These are phyloP conservation scores for Backusella luteola DNA, from an alignment of 192 early-diverging fungal genomes.

Conservation along the genomic window DNA sequence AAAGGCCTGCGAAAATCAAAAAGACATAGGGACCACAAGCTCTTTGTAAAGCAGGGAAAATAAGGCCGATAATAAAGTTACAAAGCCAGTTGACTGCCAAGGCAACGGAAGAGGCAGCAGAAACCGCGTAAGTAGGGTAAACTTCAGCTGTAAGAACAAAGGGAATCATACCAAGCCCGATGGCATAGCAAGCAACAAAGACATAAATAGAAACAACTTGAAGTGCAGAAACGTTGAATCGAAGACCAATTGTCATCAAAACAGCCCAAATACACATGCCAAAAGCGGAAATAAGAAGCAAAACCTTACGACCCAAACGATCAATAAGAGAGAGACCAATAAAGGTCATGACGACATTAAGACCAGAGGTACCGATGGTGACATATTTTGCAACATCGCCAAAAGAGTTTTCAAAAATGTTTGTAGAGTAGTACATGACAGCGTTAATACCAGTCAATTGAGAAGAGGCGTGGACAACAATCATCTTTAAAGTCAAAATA, in stretches of 20 bases:
- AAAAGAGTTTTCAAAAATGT: constrained; percentile 59
- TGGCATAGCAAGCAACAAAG: constrained; percentile 54
- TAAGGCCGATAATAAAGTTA: constrained; percentile 51
- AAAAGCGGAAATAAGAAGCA: constrained; percentile 52
- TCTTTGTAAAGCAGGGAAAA: constrained; percentile 42
- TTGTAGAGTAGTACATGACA: constrained; percentile 62
- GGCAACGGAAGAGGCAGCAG: constrained; percentile 49
- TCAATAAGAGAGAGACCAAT: constrained; percentile 56
- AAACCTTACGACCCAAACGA: constrained; percentile 54
- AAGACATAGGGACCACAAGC: constrained; percentile 51
- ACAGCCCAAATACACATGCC: constrained; percentile 65
- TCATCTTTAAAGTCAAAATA: constrained; percentile 54
- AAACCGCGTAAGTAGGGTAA: constrained; percentile 49
- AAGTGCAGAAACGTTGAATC: constrained; percentile 19
- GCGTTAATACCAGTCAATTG: constrained; percentile 70
- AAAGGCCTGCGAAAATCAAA: constrained; percentile 46
- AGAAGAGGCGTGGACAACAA: constrained; percentile 47
- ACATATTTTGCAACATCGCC: constrained; percentile 46
- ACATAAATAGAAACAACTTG: constrained; percentile 37
- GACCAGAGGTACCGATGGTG: constrained; percentile 50
- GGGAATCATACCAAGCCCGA: constrained; percentile 57
- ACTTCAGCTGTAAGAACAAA: constrained; percentile 60
- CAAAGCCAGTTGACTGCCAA: constrained; percentile 46
- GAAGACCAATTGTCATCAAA: constrained; percentile 32
- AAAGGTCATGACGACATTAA: constrained; percentile 59